Evolutionary conservation across 805 yeast genomes (phyloP).

Genomic region (Pichia gijzeniarum): DNA sequence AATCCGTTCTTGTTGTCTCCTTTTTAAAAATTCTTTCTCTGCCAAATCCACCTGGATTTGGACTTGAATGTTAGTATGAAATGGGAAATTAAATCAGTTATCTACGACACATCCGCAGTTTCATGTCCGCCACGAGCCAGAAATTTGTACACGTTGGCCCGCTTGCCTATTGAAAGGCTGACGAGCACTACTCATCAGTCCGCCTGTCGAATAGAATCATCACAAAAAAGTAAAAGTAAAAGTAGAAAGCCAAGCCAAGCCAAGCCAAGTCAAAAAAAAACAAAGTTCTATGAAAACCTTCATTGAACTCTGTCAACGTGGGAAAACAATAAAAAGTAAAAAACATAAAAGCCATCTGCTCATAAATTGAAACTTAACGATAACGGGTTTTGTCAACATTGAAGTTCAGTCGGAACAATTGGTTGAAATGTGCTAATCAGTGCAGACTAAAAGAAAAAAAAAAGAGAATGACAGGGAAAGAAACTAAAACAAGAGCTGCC

Average conservation of each 20-base stretch:
- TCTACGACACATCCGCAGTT: constrained; percentile 47
- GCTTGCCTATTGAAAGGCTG: constrained; percentile 40
- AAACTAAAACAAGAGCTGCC: neutral
- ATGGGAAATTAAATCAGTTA: constrained; percentile 23
- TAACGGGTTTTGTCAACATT: constrained; percentile 45
- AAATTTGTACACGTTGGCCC: constrained; percentile 47
- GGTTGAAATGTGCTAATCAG: constrained; percentile 45
- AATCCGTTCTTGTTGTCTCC: constrained; percentile 1
- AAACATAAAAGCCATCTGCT: no score
- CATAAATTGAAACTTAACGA: constrained; percentile 62
- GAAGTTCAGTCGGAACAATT: constrained; percentile 56
- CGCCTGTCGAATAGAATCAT: constrained; percentile 43
- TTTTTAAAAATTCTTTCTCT: constrained; percentile 9
- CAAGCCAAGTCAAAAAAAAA: neutral
- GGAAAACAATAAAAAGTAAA: no score
- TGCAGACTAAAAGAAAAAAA: constrained; percentile 19
- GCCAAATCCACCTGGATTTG: constrained; percentile 13
- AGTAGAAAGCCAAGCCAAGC: neutral
- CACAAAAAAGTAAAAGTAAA: constrained; percentile 16
- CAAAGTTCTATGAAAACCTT: neutral
- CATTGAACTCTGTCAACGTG: no score
- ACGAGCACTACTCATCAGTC: constrained; percentile 34
- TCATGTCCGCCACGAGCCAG: constrained; percentile 37
- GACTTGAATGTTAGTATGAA: constrained; percentile 1
- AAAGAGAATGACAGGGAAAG: neutral